Conservation (phyloP, 163 green algal species). For the Chlorella variabilis region DNA sequence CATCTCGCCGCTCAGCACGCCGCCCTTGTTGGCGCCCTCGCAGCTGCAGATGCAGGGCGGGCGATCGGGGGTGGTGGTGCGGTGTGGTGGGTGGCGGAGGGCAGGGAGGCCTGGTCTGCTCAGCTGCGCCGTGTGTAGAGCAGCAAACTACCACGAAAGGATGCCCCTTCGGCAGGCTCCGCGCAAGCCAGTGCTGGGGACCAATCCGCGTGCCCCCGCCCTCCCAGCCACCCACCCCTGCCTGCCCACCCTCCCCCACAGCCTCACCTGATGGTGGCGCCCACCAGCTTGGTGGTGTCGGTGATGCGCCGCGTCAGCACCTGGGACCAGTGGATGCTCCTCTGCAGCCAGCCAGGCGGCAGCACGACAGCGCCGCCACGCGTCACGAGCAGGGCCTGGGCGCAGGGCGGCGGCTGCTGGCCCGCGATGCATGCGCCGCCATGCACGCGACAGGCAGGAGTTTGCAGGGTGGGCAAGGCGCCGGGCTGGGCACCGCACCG, state of each 20-base stretch:
- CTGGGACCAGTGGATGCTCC: slow-evolving; percentile 70
- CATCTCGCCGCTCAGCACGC: slow-evolving; percentile 40
- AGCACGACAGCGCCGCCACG: no score
- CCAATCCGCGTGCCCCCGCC: no score
- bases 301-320: slow-evolving; percentile 62
- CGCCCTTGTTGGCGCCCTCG: slow-evolving; percentile 42
- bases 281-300: slow-evolving; percentile 62
- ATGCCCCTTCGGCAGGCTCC: no score
- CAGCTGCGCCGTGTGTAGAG: background rate
- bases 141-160: no score
- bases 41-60: slow-evolving; percentile 1
- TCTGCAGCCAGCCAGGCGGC: slow-evolving; percentile 54
- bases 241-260: background rate
- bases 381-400: no score
- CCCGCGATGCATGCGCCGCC: no score
- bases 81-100: background rate
- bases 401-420: no score
- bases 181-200: no score
- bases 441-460: no score
- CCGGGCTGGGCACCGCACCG: background rate
- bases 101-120: background rate
- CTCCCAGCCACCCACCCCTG: background rate
- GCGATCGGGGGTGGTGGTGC: background rate
- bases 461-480: background rate
- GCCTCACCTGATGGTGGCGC: slow-evolving; percentile 60